Evolutionary conservation across 179 eudicot species (phyloP), one percentile per base, ranked within the genome.

Genomic region (Dionaea muscipula): DNA sequence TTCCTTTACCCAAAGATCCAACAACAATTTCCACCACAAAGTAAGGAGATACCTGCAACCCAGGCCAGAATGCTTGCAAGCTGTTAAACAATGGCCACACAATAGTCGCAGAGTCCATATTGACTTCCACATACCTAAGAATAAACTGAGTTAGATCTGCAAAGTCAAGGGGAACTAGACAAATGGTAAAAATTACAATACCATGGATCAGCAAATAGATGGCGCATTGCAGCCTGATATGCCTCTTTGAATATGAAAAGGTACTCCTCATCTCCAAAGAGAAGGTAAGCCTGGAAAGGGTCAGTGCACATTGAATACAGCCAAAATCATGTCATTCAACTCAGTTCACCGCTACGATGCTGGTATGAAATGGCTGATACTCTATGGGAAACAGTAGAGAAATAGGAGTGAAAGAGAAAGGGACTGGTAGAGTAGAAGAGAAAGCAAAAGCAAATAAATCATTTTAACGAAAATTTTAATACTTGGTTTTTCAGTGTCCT

Each of bases 21-120:
- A 57, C 39, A 37, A 44, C 40, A 46, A n/a, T 45, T 25, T 3
- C 39, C 10, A 14, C 52, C 15, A 56, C 25, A 71, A 44, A 10
- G 6, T 45, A 53, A 41, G 18, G 58, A 27, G 36, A 51, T 62
- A 90, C 98, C 96, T 91, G 98, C 69, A 91, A 82, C 52, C 98
- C 98, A 41, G 98, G 98, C 98, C 98, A 91, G 76, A 91, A 91
- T 60, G 98, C 98, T 68, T 91, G 98, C 57, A 91, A 74, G 65
- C 98, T 91, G 63, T 91, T 91, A 60, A 91, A 91, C 68, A 91
- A 72, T 24, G 98, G 98, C 98, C 98, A 91, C 22, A 91, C 98
- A 57, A 91, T 79, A 61, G 94, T 86, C 36, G 94, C 98, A 59
- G 98, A 87, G 69, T 91, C 94, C 98, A 91, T 91, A 73, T 91